A percentile compares a stretch with the other conserved stretches of the same genome.
Evolutionary conservation across 2,329 filamentous ascomycete genomes (phyloP).

Genomic region (Ceratocystis papillata): DNA sequence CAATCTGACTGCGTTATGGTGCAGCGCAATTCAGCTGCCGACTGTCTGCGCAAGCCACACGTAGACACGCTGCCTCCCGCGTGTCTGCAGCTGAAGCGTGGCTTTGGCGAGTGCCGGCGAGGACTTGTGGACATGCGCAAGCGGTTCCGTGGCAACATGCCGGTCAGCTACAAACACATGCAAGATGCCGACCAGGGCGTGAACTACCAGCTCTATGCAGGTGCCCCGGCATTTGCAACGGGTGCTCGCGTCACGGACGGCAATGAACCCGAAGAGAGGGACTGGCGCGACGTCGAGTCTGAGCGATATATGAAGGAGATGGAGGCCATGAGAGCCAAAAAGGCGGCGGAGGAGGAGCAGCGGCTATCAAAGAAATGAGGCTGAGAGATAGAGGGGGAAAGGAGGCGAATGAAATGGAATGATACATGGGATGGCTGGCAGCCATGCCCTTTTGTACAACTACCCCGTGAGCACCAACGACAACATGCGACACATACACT

Average conservation of each 20-base stretch:
- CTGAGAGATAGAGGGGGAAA: background rate
- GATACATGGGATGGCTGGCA: background rate
- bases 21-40: constrained; percentile 71
- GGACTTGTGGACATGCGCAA: constrained; percentile 99
- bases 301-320: constrained; percentile 43
- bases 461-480: no score
- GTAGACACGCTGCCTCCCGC: constrained; percentile 69
- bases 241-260: constrained; percentile 55
- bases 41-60: constrained; percentile 78
- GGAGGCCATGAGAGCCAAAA: constrained; percentile 18
- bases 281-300: constrained; percentile 57
- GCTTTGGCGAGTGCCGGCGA: constrained; percentile 88
- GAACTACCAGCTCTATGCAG: constrained; percentile 67
- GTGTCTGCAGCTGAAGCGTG: constrained; percentile 88
- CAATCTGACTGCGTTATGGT: constrained; percentile 95
- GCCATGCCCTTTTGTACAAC: no score
- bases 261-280: constrained; percentile 49
- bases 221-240: constrained; percentile 57
- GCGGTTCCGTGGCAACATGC: constrained; percentile 87
- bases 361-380: constrained; percentile 18
- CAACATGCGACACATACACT: no score
- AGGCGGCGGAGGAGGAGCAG: constrained; percentile 17
- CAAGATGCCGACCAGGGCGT: constrained; percentile 50
- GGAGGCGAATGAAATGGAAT: background rate
- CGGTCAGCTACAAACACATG: constrained; percentile 55